Base-by-base conservation (phyloP, 129 eudicot genomes). In the Lactuca sativa region DNA sequence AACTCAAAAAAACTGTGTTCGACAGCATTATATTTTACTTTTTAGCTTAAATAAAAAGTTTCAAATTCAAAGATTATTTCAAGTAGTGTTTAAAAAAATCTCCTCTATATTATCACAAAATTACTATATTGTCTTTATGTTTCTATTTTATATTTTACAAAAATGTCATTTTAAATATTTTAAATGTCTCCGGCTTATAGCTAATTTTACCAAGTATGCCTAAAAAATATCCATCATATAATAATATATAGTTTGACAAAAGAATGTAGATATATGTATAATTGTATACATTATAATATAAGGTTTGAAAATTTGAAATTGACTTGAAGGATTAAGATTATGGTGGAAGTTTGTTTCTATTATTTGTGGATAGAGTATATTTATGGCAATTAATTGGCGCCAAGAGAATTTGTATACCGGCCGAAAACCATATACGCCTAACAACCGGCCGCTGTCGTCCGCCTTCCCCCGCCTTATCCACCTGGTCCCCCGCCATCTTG, bases 401-500 rank as follows among this genome's bases (percentile, higher is more conserved):
- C 84, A 79, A 71, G 31, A 62, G 55, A 78, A 55, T 18, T 64
- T 55, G 51, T 59, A 11, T 33, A 49, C 55, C 59, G 56, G 54
- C 58, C 38, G 53, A 63, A 61, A 74, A 47, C 12, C 52, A 47
- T 4, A 47, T 4, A 73, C 70, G 67, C 30, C 58, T 43, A 56
- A 70, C 66, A 54, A 41, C 75, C 75, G 40, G 65, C 72, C 60
- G 43, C 38, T 60, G 43, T 78, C 74, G 43, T 31, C 16, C 30
- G 49, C 10, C 47, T 31, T 21, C 30, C 34, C 14, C 47, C 71
- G 37, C 69, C 84, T 74, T 74, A 80, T 75, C 81, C 84, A 70
- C 57, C 81, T 37, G 68, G 77, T 56, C 77, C 72, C 66, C 75
- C 59, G 58, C 74, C 76, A 67, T 77, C 65, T 62, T 62, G 82